Evolutionary conservation across 2,329 filamentous ascomycete species (phyloP).

Genomic region (Cercospora zeae-maydis): DNA sequence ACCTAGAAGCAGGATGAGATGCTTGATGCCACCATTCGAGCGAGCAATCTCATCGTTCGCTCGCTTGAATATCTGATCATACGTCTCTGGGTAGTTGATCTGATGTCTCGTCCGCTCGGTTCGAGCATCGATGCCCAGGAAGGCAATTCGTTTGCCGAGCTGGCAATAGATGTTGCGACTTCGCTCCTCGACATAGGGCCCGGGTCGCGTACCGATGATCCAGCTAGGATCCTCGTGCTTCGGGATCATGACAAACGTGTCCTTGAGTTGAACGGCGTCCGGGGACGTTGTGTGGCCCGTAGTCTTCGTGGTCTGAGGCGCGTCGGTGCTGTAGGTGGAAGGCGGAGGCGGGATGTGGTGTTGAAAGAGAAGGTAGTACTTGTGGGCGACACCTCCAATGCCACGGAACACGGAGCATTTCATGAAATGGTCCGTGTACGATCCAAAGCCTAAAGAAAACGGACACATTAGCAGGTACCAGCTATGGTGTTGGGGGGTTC

Average conservation of each 20-base stretch:
- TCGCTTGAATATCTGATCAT: conserved; percentile 58
- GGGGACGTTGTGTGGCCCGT: conserved; percentile 48
- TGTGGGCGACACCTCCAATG: conserved; percentile 56
- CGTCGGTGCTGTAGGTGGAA: conserved; percentile 80
- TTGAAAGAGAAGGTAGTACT: conserved; percentile 63
- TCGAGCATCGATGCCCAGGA: conserved; percentile 58
- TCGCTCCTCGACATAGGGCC: conserved; percentile 61
- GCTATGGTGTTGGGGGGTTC: not conserved
- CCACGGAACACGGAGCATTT: conserved; percentile 61
- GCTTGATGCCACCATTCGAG: conserved; percentile 56
- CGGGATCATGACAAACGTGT: conserved; percentile 66
- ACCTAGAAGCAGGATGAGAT: conserved; percentile 61
- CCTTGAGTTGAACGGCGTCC: conserved; percentile 68
- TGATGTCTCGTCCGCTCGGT: conserved; percentile 84
- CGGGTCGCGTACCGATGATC: conserved; percentile 72
- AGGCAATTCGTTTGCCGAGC: conserved; percentile 62
- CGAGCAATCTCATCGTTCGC: conserved; percentile 51
- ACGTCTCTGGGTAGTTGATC: conserved; percentile 74
- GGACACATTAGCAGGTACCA: conserved; percentile 42
- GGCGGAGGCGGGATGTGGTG: conserved; percentile 78
- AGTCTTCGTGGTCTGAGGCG: conserved; percentile 51
- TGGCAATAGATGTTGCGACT: conserved; percentile 62
- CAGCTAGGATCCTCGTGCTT: conserved; percentile 65
- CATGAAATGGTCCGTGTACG: conserved; percentile 66
- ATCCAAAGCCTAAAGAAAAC: conserved; percentile 36